Evolutionary conservation across 179 eudicot species (phyloP), one percentile per base, ranked within the genome.

Genomic region (Beta macrorhiza): DNA sequence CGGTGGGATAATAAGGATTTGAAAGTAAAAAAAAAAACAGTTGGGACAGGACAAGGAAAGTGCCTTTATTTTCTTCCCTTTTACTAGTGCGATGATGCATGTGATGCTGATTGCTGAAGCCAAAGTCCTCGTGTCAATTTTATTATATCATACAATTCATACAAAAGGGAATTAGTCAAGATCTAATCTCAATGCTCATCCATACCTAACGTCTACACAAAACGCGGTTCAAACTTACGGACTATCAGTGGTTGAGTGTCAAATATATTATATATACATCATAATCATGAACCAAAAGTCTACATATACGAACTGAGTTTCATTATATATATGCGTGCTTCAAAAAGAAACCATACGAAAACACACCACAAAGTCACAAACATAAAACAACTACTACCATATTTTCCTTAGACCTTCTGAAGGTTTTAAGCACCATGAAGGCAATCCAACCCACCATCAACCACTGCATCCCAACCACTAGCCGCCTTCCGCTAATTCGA

Each of bases 371-470:
- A 29, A 74, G 42, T 37, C 42, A 44, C 25, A 70, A 16, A 68
- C 51, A 13, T n/a, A 37, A 68, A 68, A 37, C 72, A 37, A 14
- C n/a, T 3, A 7, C 13, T 17, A 53, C 64, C 9, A 22, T 53
- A 0, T 51, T 20, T 8, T 17, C 2, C 1, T 1, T 19, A 16
- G 7, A 11, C 2, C 5, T n/a, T 25, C 56, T 37, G 3, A n/a
- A 19, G 58, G 32, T 6, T 64, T 64, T 15, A 25, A 62, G 57
- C 72, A 84, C 71, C 55, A 83, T 85, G 84, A 80, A 67, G 17
- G 57, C 82, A 44, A 56, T 83, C 9, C 85, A 80, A 73, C 79
- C 79, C 79, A 75, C 82, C 72, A 76, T 72, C 25, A 79, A 42
- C 82, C 80, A 74, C 78, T 86, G 63, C 68, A 47, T 62, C 58